Percentiles rank a stretch among this genome's conserved stretches.
Evolutionary conservation across 2,329 filamentous ascomycete genomes (phyloP).

Genomic region (Blastomyces parvus): DNA sequence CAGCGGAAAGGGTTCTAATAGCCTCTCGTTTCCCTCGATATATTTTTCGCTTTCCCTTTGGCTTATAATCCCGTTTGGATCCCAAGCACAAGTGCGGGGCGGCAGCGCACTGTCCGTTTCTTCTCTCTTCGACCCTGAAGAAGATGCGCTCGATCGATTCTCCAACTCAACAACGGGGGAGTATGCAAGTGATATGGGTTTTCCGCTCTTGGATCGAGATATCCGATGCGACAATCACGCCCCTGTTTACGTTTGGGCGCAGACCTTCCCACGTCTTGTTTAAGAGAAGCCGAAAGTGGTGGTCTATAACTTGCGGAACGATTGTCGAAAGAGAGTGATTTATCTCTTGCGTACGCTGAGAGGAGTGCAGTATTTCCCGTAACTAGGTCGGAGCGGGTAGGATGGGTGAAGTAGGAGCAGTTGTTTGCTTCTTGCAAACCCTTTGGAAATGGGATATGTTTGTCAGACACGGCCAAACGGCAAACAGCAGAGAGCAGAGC

Average conservation of each 20-base stretch:
- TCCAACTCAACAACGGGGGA: too few relatives aligned
- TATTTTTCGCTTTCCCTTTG: not conserved
- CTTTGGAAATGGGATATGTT: not conserved
- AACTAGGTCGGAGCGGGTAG: not conserved
- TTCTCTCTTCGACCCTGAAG: too few relatives aligned
- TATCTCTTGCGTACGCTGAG: not conserved
- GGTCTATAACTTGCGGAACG: too few relatives aligned
- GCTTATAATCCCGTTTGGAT: too few relatives aligned
- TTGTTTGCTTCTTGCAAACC: not conserved
- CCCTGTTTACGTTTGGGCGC: too few relatives aligned
- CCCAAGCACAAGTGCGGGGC: not conserved
- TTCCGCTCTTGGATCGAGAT: too few relatives aligned
- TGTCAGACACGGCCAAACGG: not conserved
- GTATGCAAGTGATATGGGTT: too few relatives aligned
- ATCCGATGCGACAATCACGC: too few relatives aligned
- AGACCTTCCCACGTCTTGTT: too few relatives aligned
- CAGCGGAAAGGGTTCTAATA: not conserved
- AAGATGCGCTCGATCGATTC: too few relatives aligned
- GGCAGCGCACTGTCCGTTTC: not conserved
- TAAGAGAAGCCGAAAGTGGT: too few relatives aligned
- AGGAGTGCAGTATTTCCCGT: not conserved
- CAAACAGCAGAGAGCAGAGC: not conserved
- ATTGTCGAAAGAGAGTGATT: too few relatives aligned
- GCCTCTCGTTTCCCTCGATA: not conserved
- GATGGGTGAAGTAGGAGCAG: not conserved